Base-by-base conservation (phyloP, 805 yeast genomes). In the Pichia gijzeniarum region DNA sequence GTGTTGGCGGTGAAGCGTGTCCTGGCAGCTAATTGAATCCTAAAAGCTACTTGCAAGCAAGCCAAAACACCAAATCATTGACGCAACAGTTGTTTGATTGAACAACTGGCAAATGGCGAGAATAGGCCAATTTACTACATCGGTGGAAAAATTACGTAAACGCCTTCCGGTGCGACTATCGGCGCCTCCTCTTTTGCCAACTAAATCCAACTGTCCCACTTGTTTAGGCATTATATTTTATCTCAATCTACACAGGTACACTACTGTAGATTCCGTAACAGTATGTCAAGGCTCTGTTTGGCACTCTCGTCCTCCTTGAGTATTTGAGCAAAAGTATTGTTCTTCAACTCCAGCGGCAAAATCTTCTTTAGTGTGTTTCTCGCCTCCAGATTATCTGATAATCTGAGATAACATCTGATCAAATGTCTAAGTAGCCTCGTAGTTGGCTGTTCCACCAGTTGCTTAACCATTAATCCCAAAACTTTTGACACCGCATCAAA, bases 401-500 rank as follows among this genome's bases (percentile, higher is more conserved):
- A 72, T 52, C 99, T 76, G 67, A 91, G 71, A 60, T 91, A 91
- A 62, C 99, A 91, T 61, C 97, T 77, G 25, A 91, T 93, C 30
- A 91, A 95, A 60, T 93, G 98, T 61, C 91, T 90, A 49, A 91
- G 71, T 41, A 91, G 70, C 55, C 98, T 75, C 0, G 91, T 89
- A 0, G 96, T 84, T 47, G 84, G 87, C 52, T 79, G 74, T 40
- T 76, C 75, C 2, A 81, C 79, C 49, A 91, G 69, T 65, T 91
- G 96, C 44, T 84, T 87, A 39, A 93, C 90, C 95, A 93, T 93
- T 39, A 68, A 51, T 34, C 85, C 77, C 50, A 91, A 73, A 2
- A 93, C 99, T 44, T 85, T 81, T 1, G 93, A 85, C 20, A 93
- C 97, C 1, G 98, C 96, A 51, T 84, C 87, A 61, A 91, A 91